Evolutionary conservation across 108 stramenopile genomes (phyloP).

Genomic region (Seminavis robusta): DNA sequence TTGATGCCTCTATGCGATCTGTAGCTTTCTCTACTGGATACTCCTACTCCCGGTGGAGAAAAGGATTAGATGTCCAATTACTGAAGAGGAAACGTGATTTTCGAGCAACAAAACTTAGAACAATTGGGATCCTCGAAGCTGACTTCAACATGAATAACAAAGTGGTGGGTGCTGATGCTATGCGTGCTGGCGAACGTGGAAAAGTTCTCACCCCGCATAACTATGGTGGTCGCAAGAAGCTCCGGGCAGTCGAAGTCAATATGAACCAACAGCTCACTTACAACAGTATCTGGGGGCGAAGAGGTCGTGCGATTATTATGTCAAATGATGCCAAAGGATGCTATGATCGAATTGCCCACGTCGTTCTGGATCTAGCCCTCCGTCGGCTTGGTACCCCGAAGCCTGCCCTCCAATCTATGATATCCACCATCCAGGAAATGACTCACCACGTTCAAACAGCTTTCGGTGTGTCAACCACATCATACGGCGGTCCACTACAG

Average conservation of each 20-base stretch:
- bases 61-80: conserved; percentile 1
- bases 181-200: too few relatives aligned
- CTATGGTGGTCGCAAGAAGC: neutral
- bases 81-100: conserved; percentile 4
- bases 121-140: conserved; percentile 16
- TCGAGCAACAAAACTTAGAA: conserved; percentile 2
- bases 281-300: neutral
- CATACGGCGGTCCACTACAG: too few relatives aligned
- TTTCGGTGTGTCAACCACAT: neutral
- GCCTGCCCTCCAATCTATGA: neutral
- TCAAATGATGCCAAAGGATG: conserved; percentile 15
- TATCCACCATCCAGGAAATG: conserved; percentile 10
- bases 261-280: conserved; percentile 4
- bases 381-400: conserved; percentile 1
- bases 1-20: neutral
- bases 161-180: neutral
- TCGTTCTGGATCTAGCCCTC: neutral
- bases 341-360: conserved; percentile 21
- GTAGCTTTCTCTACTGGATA: too few relatives aligned
- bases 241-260: neutral
- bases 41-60: too few relatives aligned
- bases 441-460: conserved; percentile 10
- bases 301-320: neutral
- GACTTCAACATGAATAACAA: conserved; percentile 18
- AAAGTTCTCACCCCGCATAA: neutral